Evolutionary conservation across 257 asterid genomes (phyloP), one percentile per base, ranked within the genome.

Genomic region (Mentha longifolia): DNA sequence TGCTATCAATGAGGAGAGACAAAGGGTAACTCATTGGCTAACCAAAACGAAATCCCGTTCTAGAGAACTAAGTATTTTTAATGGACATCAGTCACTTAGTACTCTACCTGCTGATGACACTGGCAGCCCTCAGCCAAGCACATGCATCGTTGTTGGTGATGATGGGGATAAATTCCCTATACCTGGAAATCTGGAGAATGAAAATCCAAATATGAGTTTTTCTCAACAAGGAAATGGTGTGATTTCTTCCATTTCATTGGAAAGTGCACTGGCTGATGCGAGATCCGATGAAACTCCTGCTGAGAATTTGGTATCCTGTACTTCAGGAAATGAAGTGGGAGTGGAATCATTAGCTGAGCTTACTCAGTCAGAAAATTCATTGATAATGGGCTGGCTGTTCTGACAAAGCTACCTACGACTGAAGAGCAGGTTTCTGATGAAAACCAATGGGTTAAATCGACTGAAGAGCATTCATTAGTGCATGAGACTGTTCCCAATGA

Each of bases 1-100:
- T 78, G 87, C 71, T 68, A 73, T 54, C 50, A 71, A 81, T 70
- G 80, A 75, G 73, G 88, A 81, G 86, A 81, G 61, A 55, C 77
- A 55, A 72, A 90, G 71, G 73, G 70, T 80, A 25, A 79, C 77
- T 65, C 55, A 65, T 46, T 80, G 80, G 88, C 60, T 82, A 70
- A 74, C 87, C 13, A 37, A 70, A 74, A 79, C 77, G 19, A 69
- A 67, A 70, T 66, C 75, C 72, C 39, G 54, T 74, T 15, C 71
- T 55, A 65, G 56, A 63, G 77, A 74, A 60, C 78, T 1, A 55
- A 64, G 37, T 31, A 49, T 68, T 61, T 72, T 46, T 30, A 55
- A 67, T 78, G 78, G 75, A 68, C 75, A 65, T 50, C 75, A 35
- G 72, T 69, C 71, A 43, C 67, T 58, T 74, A 80, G 49, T 70